These are phyloP conservation scores for Arabis alpina DNA, from an alignment of 345 rosid species.

Conservation along the genomic window DNA sequence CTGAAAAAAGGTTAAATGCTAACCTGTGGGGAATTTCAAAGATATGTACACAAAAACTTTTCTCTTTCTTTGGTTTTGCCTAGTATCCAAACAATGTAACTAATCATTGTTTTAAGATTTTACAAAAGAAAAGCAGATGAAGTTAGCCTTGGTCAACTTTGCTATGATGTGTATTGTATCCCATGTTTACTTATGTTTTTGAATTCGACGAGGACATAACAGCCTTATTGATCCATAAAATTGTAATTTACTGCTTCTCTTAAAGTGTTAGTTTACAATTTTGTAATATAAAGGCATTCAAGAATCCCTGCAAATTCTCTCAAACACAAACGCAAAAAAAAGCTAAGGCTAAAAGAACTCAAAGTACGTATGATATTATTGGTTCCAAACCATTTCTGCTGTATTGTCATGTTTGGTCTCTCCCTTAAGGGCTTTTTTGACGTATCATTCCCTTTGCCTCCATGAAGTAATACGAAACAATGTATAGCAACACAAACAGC, in stretches of 20 bases:
- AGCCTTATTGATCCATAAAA: neutral
- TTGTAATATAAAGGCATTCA: constrained; percentile 14
- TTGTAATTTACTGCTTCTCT: constrained; percentile 11
- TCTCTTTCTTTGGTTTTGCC: neutral
- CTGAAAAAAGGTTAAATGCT: constrained; percentile 12
- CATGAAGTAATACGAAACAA: constrained; percentile 36
- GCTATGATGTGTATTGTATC: neutral
- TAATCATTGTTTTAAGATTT: constrained; percentile 5
- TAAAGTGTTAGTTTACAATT: constrained; percentile 25
- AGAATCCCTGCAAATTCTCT: neutral
- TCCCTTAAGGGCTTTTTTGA: constrained; percentile 3
- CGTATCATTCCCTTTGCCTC: constrained; percentile 30
- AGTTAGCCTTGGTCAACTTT: neutral
- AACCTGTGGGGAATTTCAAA: constrained; percentile 22
- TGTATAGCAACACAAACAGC: constrained; percentile 30
- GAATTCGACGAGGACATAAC: neutral
- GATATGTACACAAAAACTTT: neutral
- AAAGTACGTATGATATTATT: neutral
- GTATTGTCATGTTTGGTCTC: neutral
- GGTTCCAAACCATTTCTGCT: constrained; percentile 17
- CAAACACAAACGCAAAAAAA: neutral
- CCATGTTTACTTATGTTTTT: neutral
- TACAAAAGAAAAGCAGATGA: constrained; percentile 3
- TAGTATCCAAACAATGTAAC: constrained; percentile 33
- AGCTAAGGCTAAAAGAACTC: neutral